Base-by-base conservation (phyloP, 371 early-diverging fungal species). In the Mucor plumbeus region DNA sequence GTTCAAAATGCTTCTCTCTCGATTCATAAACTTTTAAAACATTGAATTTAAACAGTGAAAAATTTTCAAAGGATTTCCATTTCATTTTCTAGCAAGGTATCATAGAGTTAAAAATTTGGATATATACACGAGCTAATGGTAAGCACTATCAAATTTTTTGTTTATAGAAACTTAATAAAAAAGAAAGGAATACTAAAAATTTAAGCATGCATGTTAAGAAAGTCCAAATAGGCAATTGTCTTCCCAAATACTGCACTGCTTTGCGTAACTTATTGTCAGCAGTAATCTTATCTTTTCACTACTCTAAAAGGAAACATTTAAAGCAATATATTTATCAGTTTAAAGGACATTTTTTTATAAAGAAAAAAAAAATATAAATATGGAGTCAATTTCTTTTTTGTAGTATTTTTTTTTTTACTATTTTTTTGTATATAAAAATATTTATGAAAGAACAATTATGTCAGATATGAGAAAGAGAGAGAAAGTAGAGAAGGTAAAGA, bases 221-320 rank as follows among this genome's bases (percentile, higher is more conserved):
- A 41, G 5, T 10, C 43, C 43, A 4, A 15, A 41, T 14, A 15
- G 43, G 38, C 10, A 38, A 38, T 38, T 10, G 5, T 1, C 5
- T 38, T 9, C 9, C 47, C 47, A 47, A 19, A 47, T 17, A n/a
- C 47, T 19, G 47, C 47, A 47, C 9, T 47, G 13, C 1, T 31
- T 53, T 53, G 53, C 53, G 53, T 53, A 53, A 53, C 53, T 53
- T 4, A 31, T 21, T 53, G 53, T 13, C 53, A 53, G 26, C 31
- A 53, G 21, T 31, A 13, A 53, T 56, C 56, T 56, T 56, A 56
- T 56, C 56, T 56, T 36, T 36, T 36, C n/a, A 56, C 56, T 56
- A 35, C 56, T 56, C 19, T 36, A 56, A 35, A 56, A 56, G 56
- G 56, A 56, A 56, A 56, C 36, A 56, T 56, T 56, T 56, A 56